These are phyloP conservation scores for Fagopyrum tataricum DNA, from an alignment of 148 eudicot species.

Conservation along the genomic window DNA sequence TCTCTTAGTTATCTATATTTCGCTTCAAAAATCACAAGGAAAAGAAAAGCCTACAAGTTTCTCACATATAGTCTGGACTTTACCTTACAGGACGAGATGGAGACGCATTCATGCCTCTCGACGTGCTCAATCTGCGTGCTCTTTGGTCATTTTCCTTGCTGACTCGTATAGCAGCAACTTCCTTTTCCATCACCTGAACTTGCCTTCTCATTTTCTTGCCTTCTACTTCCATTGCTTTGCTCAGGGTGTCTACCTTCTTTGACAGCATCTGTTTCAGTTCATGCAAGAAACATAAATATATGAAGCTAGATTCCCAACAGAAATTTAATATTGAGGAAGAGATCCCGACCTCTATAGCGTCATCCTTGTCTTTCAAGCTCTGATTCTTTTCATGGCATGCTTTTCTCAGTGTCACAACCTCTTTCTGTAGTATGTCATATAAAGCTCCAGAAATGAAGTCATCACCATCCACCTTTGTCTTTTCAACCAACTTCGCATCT, in stretches of 20 bases:
- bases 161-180: conserved; percentile 50
- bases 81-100: conserved; percentile 39
- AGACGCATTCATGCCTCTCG: conserved; percentile 48
- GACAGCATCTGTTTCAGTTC: conserved; percentile 52
- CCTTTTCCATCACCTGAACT: conserved; percentile 78
- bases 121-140: conserved; percentile 38
- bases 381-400: conserved; percentile 78
- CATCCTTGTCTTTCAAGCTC: conserved; percentile 70
- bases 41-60: conserved; percentile 20
- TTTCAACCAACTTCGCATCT: conserved; percentile 28
- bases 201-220: conserved; percentile 79
- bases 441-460: conserved; percentile 72
- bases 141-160: conserved; percentile 57
- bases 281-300: background rate
- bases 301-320: background rate
- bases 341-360: conserved; percentile 69
- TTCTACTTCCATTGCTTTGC: conserved; percentile 92
- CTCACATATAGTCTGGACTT: conserved; percentile 16
- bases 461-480: conserved; percentile 29
- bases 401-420: conserved; percentile 62
- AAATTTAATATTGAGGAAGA: background rate
- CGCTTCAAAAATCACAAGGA: background rate
- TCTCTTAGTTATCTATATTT: background rate
- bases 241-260: conserved; percentile 81
- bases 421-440: conserved; percentile 88